Percentiles rank a stretch among this genome's conserved stretches.
These are phyloP conservation scores for Cochlearia excelsa DNA, from an alignment of 345 rosid species.

Conservation along the genomic window DNA sequence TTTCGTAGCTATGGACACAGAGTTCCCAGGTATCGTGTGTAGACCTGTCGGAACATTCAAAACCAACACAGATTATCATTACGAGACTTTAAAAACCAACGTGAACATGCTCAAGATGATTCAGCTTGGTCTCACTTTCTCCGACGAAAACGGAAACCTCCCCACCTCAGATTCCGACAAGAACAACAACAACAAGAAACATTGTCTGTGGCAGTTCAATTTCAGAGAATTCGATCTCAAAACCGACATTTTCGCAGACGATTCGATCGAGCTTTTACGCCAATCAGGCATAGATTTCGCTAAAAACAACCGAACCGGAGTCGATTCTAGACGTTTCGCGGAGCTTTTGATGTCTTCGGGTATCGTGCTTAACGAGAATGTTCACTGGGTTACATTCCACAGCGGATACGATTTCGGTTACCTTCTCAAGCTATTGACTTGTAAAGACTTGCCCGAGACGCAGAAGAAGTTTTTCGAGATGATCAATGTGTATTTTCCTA, in stretches of 20 bases:
- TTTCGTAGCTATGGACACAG: slow-evolving; percentile 76
- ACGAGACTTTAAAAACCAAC: slow-evolving; percentile 57
- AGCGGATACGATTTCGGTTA: slow-evolving; percentile 80
- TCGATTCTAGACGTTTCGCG: slow-evolving; percentile 49
- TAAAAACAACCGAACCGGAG: slow-evolving; percentile 52
- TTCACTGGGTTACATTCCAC: slow-evolving; percentile 78
- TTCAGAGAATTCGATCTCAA: slow-evolving; percentile 57
- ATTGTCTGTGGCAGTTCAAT: slow-evolving; percentile 76
- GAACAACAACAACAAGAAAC: slow-evolving; percentile 47
- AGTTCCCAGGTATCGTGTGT: slow-evolving; percentile 69
- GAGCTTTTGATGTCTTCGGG: slow-evolving; percentile 77
- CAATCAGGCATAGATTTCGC: slow-evolving; percentile 66
- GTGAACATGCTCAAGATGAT: slow-evolving; percentile 72
- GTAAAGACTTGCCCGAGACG: slow-evolving; percentile 53
- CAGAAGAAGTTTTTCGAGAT: slow-evolving; percentile 48
- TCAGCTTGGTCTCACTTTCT: slow-evolving; percentile 69
- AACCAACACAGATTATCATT: slow-evolving; percentile 49
- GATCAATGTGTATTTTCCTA: slow-evolving; percentile 57
- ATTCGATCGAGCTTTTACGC: slow-evolving; percentile 59
- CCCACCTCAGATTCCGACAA: slow-evolving; percentile 46
- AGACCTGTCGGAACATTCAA: slow-evolving; percentile 51
- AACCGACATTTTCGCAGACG: slow-evolving; percentile 55
- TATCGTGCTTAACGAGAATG: slow-evolving; percentile 62
- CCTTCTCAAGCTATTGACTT: slow-evolving; percentile 64
- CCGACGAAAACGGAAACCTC: slow-evolving; percentile 63